Conservation (phyloP, 805 yeast species). For the Barnettozyma sp. region DNA sequence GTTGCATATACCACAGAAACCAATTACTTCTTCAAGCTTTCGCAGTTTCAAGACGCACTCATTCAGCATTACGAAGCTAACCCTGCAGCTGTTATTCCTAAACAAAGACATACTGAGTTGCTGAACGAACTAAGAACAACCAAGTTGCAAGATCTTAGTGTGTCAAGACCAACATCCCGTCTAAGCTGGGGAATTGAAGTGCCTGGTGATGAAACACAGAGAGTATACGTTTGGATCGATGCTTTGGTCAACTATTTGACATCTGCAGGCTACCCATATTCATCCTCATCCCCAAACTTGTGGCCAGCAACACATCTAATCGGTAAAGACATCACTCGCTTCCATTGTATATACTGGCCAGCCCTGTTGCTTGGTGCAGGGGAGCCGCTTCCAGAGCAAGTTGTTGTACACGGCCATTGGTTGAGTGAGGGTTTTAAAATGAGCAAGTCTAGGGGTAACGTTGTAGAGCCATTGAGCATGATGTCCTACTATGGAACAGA, state of each 20-base stretch:
- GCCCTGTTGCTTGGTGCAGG: constrained; percentile 80
- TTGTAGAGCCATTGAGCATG: constrained; percentile 79
- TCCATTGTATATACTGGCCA: constrained; percentile 95
- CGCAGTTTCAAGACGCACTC: constrained; percentile 50
- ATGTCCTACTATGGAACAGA: constrained; percentile 62
- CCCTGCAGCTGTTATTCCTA: constrained; percentile 63
- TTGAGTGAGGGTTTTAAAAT: constrained; percentile 80
- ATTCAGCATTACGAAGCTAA: constrained; percentile 41
- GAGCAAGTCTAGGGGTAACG: constrained; percentile 92
- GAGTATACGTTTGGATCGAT: constrained; percentile 94
- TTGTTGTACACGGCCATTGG: constrained; percentile 95
- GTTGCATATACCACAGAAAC: constrained; percentile 73
- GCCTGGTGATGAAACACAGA: constrained; percentile 72
- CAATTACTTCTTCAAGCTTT: constrained; percentile 79
- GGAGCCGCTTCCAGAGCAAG: constrained; percentile 58
- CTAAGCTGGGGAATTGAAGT: constrained; percentile 87
- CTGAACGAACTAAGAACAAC: constrained; percentile 47
- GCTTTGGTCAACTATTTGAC: constrained; percentile 85
- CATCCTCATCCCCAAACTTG: constrained; percentile 14
- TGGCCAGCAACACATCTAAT: constrained; percentile 55
- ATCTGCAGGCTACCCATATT: constrained; percentile 56
- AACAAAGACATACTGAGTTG: constrained; percentile 44
- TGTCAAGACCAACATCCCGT: constrained; percentile 76
- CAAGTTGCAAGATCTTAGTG: constrained; percentile 62
- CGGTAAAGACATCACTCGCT: constrained; percentile 86